Evolutionary conservation across 2,329 filamentous ascomycete genomes (phyloP), one percentile per base, ranked within the genome.

Genomic region (Cryphonectria japonica): DNA sequence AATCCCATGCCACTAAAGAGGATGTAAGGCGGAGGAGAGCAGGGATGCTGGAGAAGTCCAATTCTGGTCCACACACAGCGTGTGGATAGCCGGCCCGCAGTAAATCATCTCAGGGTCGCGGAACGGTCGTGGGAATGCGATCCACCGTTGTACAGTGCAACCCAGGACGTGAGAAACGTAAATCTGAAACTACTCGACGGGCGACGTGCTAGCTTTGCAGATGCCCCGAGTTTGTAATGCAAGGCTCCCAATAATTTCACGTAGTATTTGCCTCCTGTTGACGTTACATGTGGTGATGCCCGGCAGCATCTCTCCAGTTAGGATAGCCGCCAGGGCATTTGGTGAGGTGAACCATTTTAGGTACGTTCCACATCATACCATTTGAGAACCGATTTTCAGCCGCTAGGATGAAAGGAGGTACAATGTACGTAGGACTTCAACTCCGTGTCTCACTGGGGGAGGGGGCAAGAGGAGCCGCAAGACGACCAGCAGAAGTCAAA

Each of bases 1-100:
- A 57, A 29, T 59, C 54, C 6, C 16, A 19, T 59, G 54, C 29
- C 54, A 32, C 26, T 29, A 29, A 19, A 16, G 54, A 32, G 29
- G 54, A 19, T 32, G 54, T 32, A 59, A 34, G 29, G 54, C 26
- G 54, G 52, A 29, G 52, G 52, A 16, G 54, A 32, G 54, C 54
- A 59, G 54, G 26, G 54, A 32, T 59, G 13, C 54, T 32, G 19
- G 6, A 29, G 54, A 16, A 14, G 29, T 59, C 54, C 54, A 32
- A 11, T 29, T 16, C 46, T 16, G n/a, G 26, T 57, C 52, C 52
- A 29, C 26, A 57, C 52, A 13, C 52, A 14, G 52, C 9, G 52
- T n/a, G 52, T 26, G 52, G 52, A n/a, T 57, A 57, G 52, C 60
- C 14, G 60, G 60, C 22, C 60, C 60, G 60, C 60, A 43, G 29